Percentiles rank a stretch among this genome's conserved stretches.
Evolutionary conservation across 257 asterid species (phyloP).

Genomic region (Misopates orontium): DNA sequence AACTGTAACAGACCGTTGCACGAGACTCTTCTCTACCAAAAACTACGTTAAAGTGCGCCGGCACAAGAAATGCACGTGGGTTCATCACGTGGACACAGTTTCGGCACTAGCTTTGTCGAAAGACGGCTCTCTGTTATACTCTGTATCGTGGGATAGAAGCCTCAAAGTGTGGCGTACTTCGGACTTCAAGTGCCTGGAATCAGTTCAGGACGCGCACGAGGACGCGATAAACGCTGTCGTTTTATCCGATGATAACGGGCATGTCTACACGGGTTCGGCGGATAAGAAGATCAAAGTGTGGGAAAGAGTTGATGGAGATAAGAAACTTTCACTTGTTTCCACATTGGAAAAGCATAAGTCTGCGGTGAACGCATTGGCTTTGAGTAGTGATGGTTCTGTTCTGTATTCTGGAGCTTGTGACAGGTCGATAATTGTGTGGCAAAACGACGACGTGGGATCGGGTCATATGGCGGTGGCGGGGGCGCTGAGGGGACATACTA

Average conservation of each 20-base stretch:
- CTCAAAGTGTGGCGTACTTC: conserved; percentile 75
- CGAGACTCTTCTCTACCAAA: conserved; percentile 42
- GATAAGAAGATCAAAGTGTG: conserved; percentile 66
- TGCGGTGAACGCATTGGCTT: conserved; percentile 72
- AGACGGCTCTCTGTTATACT: conserved; percentile 54
- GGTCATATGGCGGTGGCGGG: conserved; percentile 59
- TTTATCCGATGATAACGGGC: conserved; percentile 41
- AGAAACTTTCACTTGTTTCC: conserved; percentile 36
- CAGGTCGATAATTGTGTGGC: conserved; percentile 79
- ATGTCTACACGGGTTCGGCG: conserved; percentile 72
- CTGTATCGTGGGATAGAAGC: conserved; percentile 86
- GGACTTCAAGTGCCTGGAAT: conserved; percentile 67
- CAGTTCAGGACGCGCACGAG: conserved; percentile 66
- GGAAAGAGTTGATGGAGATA: conserved; percentile 40
- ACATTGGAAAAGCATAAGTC: conserved; percentile 70
- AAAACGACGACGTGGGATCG: conserved; percentile 38
- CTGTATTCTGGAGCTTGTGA: conserved; percentile 87
- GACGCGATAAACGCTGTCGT: conserved; percentile 78
- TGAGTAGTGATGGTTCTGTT: conserved; percentile 53
- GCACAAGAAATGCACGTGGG: conserved; percentile 71
- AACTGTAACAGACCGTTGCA: conserved; percentile 52
- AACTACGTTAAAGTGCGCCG: conserved; percentile 64
- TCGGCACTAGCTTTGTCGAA: conserved; percentile 53
- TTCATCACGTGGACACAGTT: conserved; percentile 75
- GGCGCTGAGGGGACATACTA: conserved; percentile 70